A percentile compares a stretch with the other conserved stretches of the same genome.
Conservation (phyloP, 2,329 filamentous ascomycete genomes). For the Fusarium albosuccineum region DNA sequence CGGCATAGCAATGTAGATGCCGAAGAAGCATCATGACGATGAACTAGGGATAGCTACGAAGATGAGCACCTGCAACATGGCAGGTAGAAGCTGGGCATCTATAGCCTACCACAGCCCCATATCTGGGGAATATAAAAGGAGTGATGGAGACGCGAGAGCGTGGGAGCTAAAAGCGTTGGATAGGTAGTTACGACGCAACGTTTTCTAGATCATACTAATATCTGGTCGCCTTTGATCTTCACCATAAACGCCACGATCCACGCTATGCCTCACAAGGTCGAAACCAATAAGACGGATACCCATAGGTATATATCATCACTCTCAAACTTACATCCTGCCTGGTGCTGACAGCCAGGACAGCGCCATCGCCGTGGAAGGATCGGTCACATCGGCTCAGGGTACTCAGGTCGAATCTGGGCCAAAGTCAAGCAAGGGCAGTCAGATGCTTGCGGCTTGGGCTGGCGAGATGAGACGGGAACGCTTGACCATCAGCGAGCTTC, state of each 20-base stretch:
- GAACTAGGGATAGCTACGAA: background rate
- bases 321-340: background rate
- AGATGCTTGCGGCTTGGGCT: constrained; percentile 33
- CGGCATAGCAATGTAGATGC: constrained; percentile 10
- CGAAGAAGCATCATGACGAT: constrained; percentile 18
- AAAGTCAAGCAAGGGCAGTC: background rate
- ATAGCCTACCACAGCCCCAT: background rate
- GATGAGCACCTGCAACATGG: background rate
- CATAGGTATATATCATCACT: constrained; percentile 10
- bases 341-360: constrained; percentile 16
- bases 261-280: constrained; percentile 28
- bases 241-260: background rate
- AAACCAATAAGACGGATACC: constrained; percentile 3
- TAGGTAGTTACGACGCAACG: background rate
- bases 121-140: constrained; percentile 1
- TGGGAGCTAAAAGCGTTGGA: background rate
- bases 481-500: constrained; percentile 34
- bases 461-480: constrained; percentile 27
- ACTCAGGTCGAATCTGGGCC: background rate
- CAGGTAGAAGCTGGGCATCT: constrained; percentile 4
- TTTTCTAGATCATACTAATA: background rate
- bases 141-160: background rate
- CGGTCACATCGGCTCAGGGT: background rate
- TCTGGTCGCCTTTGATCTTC: background rate
- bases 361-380: background rate